Conservation (phyloP, 176 grass and related monocot species). For the Sorghum bicolor region Sorghum_bicolor_NCBIv3 NC_012871.2:14081001-14081500, state of each 20-base stretch:
- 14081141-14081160: background rate
- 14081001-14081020: background rate
- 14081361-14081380: background rate
- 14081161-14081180: background rate
- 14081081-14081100: background rate
- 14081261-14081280: background rate
- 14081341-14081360: background rate
- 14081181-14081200: background rate
- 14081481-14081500: constrained; percentile 1
- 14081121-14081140: background rate
- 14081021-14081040: background rate
- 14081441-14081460: constrained; percentile 4
- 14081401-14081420: background rate
- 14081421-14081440: background rate
- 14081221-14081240: background rate
- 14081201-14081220: background rate
- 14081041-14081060: background rate
- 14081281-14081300: background rate
- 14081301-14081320: background rate
- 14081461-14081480: constrained; percentile 19
- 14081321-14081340: background rate
- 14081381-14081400: background rate
- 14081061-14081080: background rate
- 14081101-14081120: background rate
- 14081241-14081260: background rate